Base-by-base conservation (phyloP, 2,329 filamentous ascomycete genomes). In the Atkinsonella texensis region DNA sequence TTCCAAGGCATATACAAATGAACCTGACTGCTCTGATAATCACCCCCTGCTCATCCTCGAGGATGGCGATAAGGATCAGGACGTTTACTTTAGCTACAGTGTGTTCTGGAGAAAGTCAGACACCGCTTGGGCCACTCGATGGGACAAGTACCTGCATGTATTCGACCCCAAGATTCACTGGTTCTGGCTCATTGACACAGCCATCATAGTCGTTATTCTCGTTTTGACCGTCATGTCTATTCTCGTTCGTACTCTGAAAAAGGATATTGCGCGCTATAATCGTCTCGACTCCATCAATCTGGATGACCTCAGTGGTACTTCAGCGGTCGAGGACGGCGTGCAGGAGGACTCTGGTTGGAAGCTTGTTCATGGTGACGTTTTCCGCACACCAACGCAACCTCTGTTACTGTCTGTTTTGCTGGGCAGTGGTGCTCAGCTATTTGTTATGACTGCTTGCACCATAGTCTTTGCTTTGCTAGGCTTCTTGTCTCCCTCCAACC, bases 281-380 rank as follows among this genome's bases (percentile, higher is more conserved):
- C 83, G 91, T 35, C 77, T 98, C 40, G 91, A 98, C 62, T 83
- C 88, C 64, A 87, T 95, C 68, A 88, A 85, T 59, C 76, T 97
- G 35, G 91, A 96, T 54, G 91, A 97, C 64, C 75, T 97, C 38
- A 85, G 85, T 41, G 87, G 87, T 41, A 87, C 84, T 2, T 85
- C 82, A 40, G 83, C 77, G 10, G 74, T 89, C 6, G 91, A 96
- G 58, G 91, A 97, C 62, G 91, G 90, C 35, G 87, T 97, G 1
- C 90, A 95, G 67, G 93, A 98, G 63, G 93, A 98, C 67, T 96
- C 90, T 10, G 93, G 93, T 55, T 98, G 93, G 93, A 98, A 98
- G 70, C 73, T 98, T 46, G 90, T 98, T 1, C 93, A 98, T 62
- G 93, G 93, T 50, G 93, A 98, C 66, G 91, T 97, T 33, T 98